Evolutionary conservation across 129 eudicot species (phyloP), one percentile per base, ranked within the genome.

Genomic region (Artemisia tridentata): DNA sequence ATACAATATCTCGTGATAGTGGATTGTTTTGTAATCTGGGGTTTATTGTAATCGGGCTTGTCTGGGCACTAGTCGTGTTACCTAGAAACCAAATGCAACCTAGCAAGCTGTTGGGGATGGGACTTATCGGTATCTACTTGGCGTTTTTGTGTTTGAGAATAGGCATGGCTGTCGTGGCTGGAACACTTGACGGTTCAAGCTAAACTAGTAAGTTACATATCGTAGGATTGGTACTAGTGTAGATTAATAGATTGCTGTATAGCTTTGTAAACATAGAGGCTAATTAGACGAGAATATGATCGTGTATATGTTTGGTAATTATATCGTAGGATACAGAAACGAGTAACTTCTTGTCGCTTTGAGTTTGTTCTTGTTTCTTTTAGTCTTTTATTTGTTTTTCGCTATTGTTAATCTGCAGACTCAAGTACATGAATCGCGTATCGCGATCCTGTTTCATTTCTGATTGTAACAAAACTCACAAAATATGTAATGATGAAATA

Each of bases 11-110:
- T 13, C 64, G 55, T 15, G 92, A 89, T 64, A 59, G 68, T 15
- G 85, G 88, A 46, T 65, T 89, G 79, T 84, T 77, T 67, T 80
- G 46, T 16, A 89, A 88, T 1, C 14, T 89, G 50, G 96, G 86
- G 16, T 89, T 89, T 65, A 79, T 89, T 25, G 27, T 85, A 15
- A 60, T 82, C 5, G 92, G 81, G 48, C 88, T 89, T 4, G 67
- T 86, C 16, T 89, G 96, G 96, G 16, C 96, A 1, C 83, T 89
- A 11, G 18, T 86, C 20, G 81, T 86, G 16, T 68, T 89, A 50
- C 96, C 90, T 2, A 38, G 69, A 58, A 84, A 72, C 34, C 77
- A 79, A 21, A 89, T 89, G 96, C 81, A 75, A 15, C 96, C 90
- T 10, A 82, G 34, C 75, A 86, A 71, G 75, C 2, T 80, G 68